Conservation (phyloP, 176 grass and related monocot genomes). For the Aegilops sharonensis region DNA sequence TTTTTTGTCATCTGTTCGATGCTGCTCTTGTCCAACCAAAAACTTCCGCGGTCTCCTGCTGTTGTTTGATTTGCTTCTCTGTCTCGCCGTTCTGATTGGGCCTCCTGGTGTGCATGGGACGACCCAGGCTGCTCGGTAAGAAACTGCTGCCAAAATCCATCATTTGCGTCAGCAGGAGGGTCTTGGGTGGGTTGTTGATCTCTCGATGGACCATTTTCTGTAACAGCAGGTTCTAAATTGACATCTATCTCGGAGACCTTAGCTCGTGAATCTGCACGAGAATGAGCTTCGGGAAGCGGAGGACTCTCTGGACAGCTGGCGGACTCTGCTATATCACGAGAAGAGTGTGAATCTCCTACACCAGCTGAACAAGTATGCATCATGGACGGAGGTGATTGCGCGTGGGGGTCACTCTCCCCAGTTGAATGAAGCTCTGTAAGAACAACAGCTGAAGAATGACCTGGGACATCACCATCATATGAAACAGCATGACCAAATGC, state of each 20-base stretch:
- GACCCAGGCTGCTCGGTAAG: slow-evolving; percentile 75
- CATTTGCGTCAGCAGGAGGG: slow-evolving; percentile 52
- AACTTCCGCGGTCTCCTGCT: slow-evolving; percentile 22
- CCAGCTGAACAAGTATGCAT: slow-evolving; percentile 50
- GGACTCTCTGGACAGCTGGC: slow-evolving; percentile 62
- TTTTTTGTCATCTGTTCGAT: slow-evolving; percentile 59
- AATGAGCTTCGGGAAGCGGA: slow-evolving; percentile 38
- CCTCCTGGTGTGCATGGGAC: slow-evolving; percentile 57
- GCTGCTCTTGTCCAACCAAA: slow-evolving; percentile 63
- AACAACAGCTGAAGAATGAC: slow-evolving; percentile 53
- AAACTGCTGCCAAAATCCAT: slow-evolving; percentile 95
- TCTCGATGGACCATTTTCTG: slow-evolving; percentile 56
- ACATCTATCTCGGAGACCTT: slow-evolving; percentile 88
- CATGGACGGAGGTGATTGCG: slow-evolving; percentile 21
- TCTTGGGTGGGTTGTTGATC: slow-evolving; percentile 35
- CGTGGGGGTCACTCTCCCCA: slow-evolving; percentile 51
- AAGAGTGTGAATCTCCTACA: slow-evolving; percentile 51
- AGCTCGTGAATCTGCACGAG: slow-evolving; percentile 32
- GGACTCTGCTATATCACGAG: slow-evolving; percentile 55
- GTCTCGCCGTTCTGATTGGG: slow-evolving; percentile 62
- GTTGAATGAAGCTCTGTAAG: slow-evolving; percentile 65
- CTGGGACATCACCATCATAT: slow-evolving; percentile 53
- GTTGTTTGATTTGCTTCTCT: slow-evolving; percentile 38
- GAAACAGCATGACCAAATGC: slow-evolving; percentile 54
- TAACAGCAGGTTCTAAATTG: slow-evolving; percentile 70